Evolutionary conservation across 257 asterid species (phyloP), one percentile per base, ranked within the genome.

Genomic region (Salvia splendens): DNA sequence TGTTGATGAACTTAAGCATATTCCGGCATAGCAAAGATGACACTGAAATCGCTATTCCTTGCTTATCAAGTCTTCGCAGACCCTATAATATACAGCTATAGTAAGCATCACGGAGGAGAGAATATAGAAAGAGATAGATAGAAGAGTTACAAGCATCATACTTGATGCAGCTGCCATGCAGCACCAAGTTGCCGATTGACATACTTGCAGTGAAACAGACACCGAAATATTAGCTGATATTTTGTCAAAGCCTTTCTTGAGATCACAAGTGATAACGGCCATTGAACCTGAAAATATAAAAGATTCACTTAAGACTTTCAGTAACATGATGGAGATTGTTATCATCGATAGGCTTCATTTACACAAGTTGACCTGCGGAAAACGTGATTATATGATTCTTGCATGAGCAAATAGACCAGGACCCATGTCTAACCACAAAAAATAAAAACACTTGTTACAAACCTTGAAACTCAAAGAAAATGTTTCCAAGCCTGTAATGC

Each of bases 81-180:
- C 97, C 96, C 99, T 93, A 77, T 72, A 76, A 71, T 55, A 65
- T 43, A 64, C 61, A 67, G 60, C 42, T 59, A 75, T 50, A 68
- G 69, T 46, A 54, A 70, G 54, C 36, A 38, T 47, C 67, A 53
- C 36, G 58, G 66, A 58, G 61, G 10, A 46, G 10, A 65, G 48
- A 50, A 69, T 28, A 40, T 40, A 69, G 32, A 59, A 14, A 62
- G 70, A 66, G 40, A 67, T 20, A 46, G 17, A 12, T 7, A 65
- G 49, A 55, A 52, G 47, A 12, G 12, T 33, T 24, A 35, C 14
- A 46, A 16, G 54, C 40, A 45, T 46, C 85, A 54, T 78, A 90
- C 99, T 63, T 93, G 97, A 79, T 93, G 97, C 46, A 87, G 69
- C 74, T 93, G 99, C 99, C 99, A 93, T 74, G 99, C 95, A 14